These are phyloP conservation scores for Neurospora sp. DNA, from an alignment of 495 filamentous ascomycete genomes.

Conservation along the genomic window DNA sequence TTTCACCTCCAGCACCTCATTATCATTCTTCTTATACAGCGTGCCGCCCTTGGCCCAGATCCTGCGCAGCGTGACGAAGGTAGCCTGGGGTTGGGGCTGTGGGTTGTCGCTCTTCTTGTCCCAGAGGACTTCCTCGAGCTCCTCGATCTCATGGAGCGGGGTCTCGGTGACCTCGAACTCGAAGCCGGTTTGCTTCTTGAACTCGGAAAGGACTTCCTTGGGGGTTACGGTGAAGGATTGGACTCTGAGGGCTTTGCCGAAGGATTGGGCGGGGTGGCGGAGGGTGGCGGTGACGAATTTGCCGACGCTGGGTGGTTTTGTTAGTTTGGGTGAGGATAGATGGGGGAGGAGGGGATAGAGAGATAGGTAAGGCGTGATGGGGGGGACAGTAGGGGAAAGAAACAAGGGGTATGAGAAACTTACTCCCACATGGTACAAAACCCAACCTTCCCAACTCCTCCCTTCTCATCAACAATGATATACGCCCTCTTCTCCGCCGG, in stretches of 20 bases:
- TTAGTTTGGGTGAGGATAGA: background rate
- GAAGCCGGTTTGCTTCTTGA: constrained; percentile 50
- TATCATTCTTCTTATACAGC: constrained; percentile 57
- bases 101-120: constrained; percentile 40
- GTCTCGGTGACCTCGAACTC: constrained; percentile 47
- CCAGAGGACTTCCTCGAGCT: constrained; percentile 47
- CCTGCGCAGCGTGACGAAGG: constrained; percentile 45
- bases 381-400: background rate
- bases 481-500: constrained; percentile 44
- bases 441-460: constrained; percentile 42
- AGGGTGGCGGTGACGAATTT: constrained; percentile 52
- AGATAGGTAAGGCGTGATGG: too few species aligned
- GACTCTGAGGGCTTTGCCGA: constrained; percentile 50
- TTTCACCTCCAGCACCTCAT: constrained; percentile 42
- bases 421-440: constrained; percentile 61
- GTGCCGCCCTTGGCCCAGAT: constrained; percentile 68
- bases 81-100: constrained; percentile 48
- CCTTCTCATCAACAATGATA: constrained; percentile 44
- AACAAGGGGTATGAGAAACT: constrained; percentile 18
- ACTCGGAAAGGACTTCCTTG: constrained; percentile 50
- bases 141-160: constrained; percentile 38
- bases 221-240: constrained; percentile 63
- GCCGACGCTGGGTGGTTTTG: constrained; percentile 42
- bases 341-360: too few species aligned
- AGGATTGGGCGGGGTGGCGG: constrained; percentile 40